A percentile compares a stretch with the other conserved stretches of the same genome.
These are phyloP conservation scores for Neofusicoccum sp. DNA, from an alignment of 2,329 filamentous ascomycete genomes.

Conservation along the genomic window DNA sequence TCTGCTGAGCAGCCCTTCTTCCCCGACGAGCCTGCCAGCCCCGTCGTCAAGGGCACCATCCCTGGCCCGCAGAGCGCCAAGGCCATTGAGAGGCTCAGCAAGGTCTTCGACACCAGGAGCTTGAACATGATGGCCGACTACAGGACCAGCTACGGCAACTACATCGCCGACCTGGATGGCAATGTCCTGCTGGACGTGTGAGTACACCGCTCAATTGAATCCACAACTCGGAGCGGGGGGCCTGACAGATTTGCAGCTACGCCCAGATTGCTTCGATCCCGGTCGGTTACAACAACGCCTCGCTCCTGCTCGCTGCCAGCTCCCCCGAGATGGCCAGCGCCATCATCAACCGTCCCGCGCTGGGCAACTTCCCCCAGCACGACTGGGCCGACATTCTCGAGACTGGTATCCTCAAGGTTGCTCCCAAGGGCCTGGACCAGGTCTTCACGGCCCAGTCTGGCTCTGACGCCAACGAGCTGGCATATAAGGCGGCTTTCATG, in stretches of 20 bases:
- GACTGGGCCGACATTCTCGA: slow-evolving; percentile 81
- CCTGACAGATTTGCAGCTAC: slow-evolving; percentile 52
- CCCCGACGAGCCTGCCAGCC: slow-evolving; percentile 57
- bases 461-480: slow-evolving; percentile 90
- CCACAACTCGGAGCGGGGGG: too few relatives aligned
- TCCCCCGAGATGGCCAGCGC: slow-evolving; percentile 76
- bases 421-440: slow-evolving; percentile 79
- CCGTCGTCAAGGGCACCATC: slow-evolving; percentile 58
- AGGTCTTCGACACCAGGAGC: slow-evolving; percentile 82
- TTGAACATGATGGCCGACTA: slow-evolving; percentile 60
- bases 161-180: slow-evolving; percentile 70
- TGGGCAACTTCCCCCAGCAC: slow-evolving; percentile 85
- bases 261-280: slow-evolving; percentile 93
- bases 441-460: slow-evolving; percentile 89
- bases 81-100: slow-evolving; percentile 66
- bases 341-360: slow-evolving; percentile 83
- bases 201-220: slow-evolving; percentile 32
- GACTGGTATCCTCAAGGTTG: slow-evolving; percentile 76
- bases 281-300: slow-evolving; percentile 87
- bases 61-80: slow-evolving; percentile 74
- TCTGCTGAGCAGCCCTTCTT: slow-evolving; percentile 51
- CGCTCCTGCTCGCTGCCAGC: slow-evolving; percentile 66
- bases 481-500: slow-evolving; percentile 96
- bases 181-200: slow-evolving; percentile 72
- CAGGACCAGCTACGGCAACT: slow-evolving; percentile 63